Percentiles rank a stretch among this genome's conserved stretches.
Conservation (phyloP, 352 stramenopile genomes). For the Phytophthora europaea region DNA sequence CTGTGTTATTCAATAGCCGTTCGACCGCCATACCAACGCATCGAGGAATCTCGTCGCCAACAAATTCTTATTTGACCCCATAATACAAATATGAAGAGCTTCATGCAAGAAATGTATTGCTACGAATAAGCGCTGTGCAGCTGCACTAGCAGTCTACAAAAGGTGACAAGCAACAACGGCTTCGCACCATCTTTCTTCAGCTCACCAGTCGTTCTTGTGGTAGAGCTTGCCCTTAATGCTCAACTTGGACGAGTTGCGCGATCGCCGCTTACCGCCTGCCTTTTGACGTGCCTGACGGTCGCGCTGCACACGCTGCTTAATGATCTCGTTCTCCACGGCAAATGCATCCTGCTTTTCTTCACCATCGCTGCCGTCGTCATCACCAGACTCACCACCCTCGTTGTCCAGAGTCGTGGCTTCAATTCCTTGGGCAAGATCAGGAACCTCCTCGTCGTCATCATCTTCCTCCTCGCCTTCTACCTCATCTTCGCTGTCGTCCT, state of each 20-base stretch:
- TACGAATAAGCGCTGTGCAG: constrained; percentile 13
- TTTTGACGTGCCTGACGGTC: constrained; percentile 71
- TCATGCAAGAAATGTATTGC: constrained; percentile 40
- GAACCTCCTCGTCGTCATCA: constrained; percentile 43
- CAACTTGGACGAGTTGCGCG: constrained; percentile 86
- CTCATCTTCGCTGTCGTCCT: constrained; percentile 57
- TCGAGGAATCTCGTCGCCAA: constrained; percentile 6
- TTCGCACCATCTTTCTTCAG: not conserved
- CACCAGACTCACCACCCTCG: constrained; percentile 31
- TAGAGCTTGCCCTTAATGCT: constrained; percentile 89
- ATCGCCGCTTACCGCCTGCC: constrained; percentile 61
- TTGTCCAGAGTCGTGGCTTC: constrained; percentile 40
- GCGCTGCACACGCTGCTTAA: constrained; percentile 86
- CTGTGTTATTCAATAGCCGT: constrained; percentile 83
- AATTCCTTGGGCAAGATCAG: constrained; percentile 49
- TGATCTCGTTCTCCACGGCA: constrained; percentile 73
- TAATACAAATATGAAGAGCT: constrained; percentile 52
- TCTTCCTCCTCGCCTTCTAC: constrained; percentile 42
- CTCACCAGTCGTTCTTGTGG: constrained; percentile 87
- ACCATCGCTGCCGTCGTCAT: constrained; percentile 43
- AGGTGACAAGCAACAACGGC: constrained; percentile 5
- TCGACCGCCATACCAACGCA: constrained; percentile 19
- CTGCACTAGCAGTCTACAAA: constrained; percentile 19
- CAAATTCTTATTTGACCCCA: constrained; percentile 45
- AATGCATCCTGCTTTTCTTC: constrained; percentile 53